phyloP scores from a whole-genome alignment of 2,329 filamentous ascomycete genomes.

The Penicillium sp. region DNA sequence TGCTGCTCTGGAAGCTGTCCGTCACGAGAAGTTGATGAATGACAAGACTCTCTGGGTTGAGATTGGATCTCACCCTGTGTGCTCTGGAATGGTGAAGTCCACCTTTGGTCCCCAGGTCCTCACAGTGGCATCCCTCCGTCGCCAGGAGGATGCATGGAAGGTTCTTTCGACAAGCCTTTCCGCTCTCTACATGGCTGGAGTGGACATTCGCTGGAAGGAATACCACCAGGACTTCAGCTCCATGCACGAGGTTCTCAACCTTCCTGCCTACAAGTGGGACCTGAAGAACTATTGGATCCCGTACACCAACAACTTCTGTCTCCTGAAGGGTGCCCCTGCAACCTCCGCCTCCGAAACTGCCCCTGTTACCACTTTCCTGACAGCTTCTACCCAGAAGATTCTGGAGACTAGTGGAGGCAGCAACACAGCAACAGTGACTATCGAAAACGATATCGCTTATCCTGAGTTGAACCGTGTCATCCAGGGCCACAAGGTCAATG shows the following conservation, averaged over 20 bases:
- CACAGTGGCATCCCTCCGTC: slow-evolving; percentile 47
- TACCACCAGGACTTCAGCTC: slow-evolving; percentile 44
- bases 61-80: slow-evolving; percentile 53
- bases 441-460: slow-evolving; percentile 38
- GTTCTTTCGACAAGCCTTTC: slow-evolving; percentile 39
- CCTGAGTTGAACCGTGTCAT: slow-evolving; percentile 37
- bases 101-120: slow-evolving; percentile 61
- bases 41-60: slow-evolving; percentile 74
- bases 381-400: slow-evolving; percentile 33
- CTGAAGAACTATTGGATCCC: slow-evolving; percentile 43
- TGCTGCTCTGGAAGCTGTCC: slow-evolving; percentile 42
- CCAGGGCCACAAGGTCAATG: slow-evolving; percentile 40
- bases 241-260: slow-evolving; percentile 31
- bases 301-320: slow-evolving; percentile 37
- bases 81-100: slow-evolving; percentile 49
- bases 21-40: slow-evolving; percentile 53
- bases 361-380: slow-evolving; percentile 25
- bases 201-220: slow-evolving; percentile 44
- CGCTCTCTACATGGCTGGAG: slow-evolving; percentile 38
- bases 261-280: slow-evolving; percentile 43
- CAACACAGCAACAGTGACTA: slow-evolving; percentile 30
- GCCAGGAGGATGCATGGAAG: slow-evolving; percentile 46
- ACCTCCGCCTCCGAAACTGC: slow-evolving; percentile 12
- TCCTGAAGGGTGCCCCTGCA: slow-evolving; percentile 34
- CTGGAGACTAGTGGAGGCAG: slow-evolving; percentile 29